These are phyloP conservation scores for Penicillium ucsense DNA, from an alignment of 495 filamentous ascomycete genomes.

Conservation along the genomic window DNA sequence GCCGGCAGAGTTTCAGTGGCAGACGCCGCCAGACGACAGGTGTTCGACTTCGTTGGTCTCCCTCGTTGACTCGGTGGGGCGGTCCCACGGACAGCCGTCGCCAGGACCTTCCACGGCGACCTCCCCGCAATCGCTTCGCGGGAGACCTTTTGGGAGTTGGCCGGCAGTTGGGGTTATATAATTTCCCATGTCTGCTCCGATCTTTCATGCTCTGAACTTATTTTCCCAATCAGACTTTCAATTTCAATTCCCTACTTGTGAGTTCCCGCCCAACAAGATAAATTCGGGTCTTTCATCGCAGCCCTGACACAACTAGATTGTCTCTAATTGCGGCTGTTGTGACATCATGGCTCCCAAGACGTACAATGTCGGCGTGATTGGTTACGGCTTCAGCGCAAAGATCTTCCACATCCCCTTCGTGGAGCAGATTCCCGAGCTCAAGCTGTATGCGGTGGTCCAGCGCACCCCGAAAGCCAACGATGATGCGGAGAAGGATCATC, in stretches of 20 bases:
- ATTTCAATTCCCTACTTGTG: neutral
- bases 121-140: constrained; percentile 5
- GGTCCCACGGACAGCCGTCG: constrained; percentile 23
- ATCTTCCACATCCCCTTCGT: constrained; percentile 89
- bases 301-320: too few relatives aligned
- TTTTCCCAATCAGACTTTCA: neutral
- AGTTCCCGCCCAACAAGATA: neutral
- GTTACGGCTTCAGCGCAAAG: constrained; percentile 75
- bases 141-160: too few relatives aligned
- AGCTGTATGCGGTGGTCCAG: constrained; percentile 71
- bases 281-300: too few relatives aligned
- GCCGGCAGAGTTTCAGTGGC: too few relatives aligned
- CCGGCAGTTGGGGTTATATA: constrained; percentile 1
- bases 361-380: constrained; percentile 51
- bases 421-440: constrained; percentile 49
- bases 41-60: too few relatives aligned
- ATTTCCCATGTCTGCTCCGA: neutral
- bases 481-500: constrained; percentile 58
- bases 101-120: constrained; percentile 29
- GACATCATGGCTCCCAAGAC: constrained; percentile 36
- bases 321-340: neutral
- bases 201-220: neutral
- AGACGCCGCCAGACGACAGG: too few relatives aligned
- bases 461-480: constrained; percentile 56
- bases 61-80: neutral